Conservation (phyloP, 192 early-diverging fungal species). For the Phlyctochytrium bullatum region DNA sequence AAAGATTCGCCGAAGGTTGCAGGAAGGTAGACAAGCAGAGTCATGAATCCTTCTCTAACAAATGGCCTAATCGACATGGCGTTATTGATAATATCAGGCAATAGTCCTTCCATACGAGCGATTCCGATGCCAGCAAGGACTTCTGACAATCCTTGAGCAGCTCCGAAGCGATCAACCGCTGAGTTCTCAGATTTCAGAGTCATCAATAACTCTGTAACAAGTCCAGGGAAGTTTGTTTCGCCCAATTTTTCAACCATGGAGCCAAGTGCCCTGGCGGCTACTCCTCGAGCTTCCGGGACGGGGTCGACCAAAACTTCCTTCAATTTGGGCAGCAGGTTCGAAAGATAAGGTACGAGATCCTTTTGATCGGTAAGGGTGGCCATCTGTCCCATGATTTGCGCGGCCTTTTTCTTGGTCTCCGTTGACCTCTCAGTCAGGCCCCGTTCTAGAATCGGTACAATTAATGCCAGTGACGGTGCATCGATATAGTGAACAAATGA, state of each 20-base stretch:
- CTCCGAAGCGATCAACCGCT: slow-evolving; percentile 91
- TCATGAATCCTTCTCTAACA: slow-evolving; percentile 96
- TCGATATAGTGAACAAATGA: slow-evolving; percentile 99
- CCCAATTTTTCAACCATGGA: slow-evolving; percentile 88
- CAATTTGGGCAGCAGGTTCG: slow-evolving; percentile 76
- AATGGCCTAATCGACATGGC: slow-evolving; percentile 66
- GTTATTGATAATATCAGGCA: slow-evolving; percentile 88
- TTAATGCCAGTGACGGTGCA: slow-evolving; percentile 88
- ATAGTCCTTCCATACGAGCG: slow-evolving; percentile 75
- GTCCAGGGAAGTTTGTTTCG: slow-evolving; percentile 87
- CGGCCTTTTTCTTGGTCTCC: slow-evolving; percentile 89
- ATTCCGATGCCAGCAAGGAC: slow-evolving; percentile 87
- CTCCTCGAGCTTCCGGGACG: slow-evolving; percentile 93
- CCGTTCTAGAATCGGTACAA: slow-evolving; percentile 91
- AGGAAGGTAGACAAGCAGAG: slow-evolving; percentile 92
- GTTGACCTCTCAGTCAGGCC: slow-evolving; percentile 87
- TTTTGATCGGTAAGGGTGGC: slow-evolving; percentile 87
- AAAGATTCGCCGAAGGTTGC: slow-evolving; percentile 92
- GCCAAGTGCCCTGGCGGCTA: slow-evolving; percentile 89
- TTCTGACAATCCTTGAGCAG: slow-evolving; percentile 95
- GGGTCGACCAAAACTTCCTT: slow-evolving; percentile 93
- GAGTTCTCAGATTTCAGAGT: slow-evolving; percentile 88
- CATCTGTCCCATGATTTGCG: slow-evolving; percentile 99
- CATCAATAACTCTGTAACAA: slow-evolving; percentile 81
- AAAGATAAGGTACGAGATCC: slow-evolving; percentile 86